phyloP scores from a whole-genome alignment of 805 yeast species.

The Blastobotrys peoriensis region DNA sequence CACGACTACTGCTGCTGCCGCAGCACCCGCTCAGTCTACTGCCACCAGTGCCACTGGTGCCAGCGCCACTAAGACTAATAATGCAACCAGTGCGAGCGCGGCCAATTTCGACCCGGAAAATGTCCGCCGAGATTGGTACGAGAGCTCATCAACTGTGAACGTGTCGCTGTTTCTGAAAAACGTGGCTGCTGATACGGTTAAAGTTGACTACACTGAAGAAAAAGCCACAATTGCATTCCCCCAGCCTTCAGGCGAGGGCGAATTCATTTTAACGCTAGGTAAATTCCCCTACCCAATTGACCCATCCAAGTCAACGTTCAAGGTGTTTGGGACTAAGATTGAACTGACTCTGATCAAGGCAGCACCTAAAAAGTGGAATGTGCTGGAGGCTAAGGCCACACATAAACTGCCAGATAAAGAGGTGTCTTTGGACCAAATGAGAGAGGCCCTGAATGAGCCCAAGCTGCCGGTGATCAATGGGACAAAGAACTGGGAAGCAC shows the following conservation, averaged over 20 bases:
- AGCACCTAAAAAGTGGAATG: constrained; percentile 14
- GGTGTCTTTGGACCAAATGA: constrained; percentile 2
- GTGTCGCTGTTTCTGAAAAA: constrained; percentile 67
- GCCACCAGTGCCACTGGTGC: no score
- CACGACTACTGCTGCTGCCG: background rate
- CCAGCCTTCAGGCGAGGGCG: constrained; percentile 34
- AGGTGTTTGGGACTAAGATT: constrained; percentile 64
- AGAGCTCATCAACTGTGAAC: constrained; percentile 49
- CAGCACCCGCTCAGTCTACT: no score
- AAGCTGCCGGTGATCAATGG: constrained; percentile 4
- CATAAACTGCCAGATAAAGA: background rate
- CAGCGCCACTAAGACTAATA: no score
- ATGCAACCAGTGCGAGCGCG: no score
- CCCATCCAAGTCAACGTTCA: constrained; percentile 39
- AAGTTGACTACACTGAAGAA: constrained; percentile 33
- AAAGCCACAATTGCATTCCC: constrained; percentile 12
- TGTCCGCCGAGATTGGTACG: constrained; percentile 67
- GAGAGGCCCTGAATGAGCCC: constrained; percentile 6
- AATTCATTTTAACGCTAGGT: constrained; percentile 52
- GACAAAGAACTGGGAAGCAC: constrained; percentile 59
- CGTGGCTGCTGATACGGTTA: constrained; percentile 45
- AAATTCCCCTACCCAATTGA: constrained; percentile 49
- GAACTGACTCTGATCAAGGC: constrained; percentile 59
- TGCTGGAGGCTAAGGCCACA: constrained; percentile 4
- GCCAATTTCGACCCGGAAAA: constrained; percentile 17